Percentiles rank a stretch among this genome's conserved stretches.
These are phyloP conservation scores for Chlorencoelia australis DNA, from an alignment of 2,329 filamentous ascomycete genomes.

Conservation along the genomic window DNA sequence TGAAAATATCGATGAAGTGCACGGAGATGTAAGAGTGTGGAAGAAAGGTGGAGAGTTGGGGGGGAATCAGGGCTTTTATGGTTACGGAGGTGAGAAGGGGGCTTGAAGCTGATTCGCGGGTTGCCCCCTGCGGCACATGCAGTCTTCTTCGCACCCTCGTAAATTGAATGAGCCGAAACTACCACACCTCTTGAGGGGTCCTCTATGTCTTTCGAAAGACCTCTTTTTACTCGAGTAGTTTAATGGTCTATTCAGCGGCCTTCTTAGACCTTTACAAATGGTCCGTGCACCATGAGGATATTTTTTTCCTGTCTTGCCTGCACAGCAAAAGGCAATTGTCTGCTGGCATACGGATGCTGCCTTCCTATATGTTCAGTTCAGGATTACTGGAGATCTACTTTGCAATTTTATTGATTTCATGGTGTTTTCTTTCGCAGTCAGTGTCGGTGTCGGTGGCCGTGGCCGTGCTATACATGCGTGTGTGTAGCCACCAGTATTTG, in stretches of 20 bases:
- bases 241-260: background rate
- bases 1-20: constrained; percentile 10
- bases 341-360: too few species aligned
- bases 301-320: too few species aligned
- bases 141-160: constrained; percentile 5
- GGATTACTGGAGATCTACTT: too few species aligned
- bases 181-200: constrained; percentile 4
- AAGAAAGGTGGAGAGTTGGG: constrained; percentile 21
- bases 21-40: constrained; percentile 17
- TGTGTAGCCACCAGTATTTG: too few species aligned
- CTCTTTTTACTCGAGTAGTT: too few species aligned
- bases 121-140: constrained; percentile 4
- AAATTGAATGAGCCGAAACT: constrained; percentile 13
- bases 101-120: constrained; percentile 6
- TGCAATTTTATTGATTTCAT: too few species aligned
- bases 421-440: too few species aligned
- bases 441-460: too few species aligned
- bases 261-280: background rate
- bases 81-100: constrained; percentile 6
- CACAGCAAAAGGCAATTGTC: too few species aligned
- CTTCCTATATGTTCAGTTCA: too few species aligned
- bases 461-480: too few species aligned
- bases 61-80: constrained; percentile 23
- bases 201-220: background rate
- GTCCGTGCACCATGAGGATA: constrained; percentile 5